Evolutionary conservation across 139 green algal species (phyloP).

Genomic region (Micractinium sp.): DNA sequence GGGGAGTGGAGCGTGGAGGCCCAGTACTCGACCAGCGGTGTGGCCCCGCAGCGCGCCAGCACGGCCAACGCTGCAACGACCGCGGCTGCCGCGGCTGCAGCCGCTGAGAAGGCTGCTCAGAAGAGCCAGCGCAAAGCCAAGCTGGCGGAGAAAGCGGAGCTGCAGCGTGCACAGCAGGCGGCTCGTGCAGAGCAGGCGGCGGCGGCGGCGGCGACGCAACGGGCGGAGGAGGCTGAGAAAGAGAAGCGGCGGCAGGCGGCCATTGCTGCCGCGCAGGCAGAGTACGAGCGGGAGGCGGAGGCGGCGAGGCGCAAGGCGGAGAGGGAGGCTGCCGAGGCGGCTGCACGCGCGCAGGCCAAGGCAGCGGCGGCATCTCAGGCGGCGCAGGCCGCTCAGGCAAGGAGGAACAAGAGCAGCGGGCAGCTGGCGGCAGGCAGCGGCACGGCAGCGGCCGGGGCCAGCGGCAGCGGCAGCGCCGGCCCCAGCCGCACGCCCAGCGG

Average conservation of each 20-base stretch:
- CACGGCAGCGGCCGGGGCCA: neutral
- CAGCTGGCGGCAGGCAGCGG: too few relatives aligned
- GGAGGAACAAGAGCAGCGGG: neutral
- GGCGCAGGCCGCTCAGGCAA: neutral
- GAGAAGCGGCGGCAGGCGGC: neutral
- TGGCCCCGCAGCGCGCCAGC: neutral
- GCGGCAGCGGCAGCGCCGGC: slow-evolving; percentile 1
- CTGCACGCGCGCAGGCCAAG: neutral
- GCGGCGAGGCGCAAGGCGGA: neutral
- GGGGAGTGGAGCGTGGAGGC: slow-evolving; percentile 36
- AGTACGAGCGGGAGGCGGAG: neutral
- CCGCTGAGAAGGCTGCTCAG: neutral
- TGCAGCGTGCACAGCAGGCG: neutral
- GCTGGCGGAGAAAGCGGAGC: neutral
- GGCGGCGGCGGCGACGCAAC: neutral
- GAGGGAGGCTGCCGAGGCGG: neutral
- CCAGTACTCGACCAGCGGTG: slow-evolving; percentile 9
- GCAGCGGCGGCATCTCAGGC: slow-evolving; percentile 1
- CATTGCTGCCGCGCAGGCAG: neutral
- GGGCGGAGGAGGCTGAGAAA: neutral
- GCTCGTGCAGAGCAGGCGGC: neutral
- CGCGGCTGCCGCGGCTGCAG: neutral
- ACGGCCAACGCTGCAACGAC: neutral
- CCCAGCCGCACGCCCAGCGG: neutral
- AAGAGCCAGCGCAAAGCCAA: neutral